Base-by-base conservation (phyloP, 139 green algal species). In the Volvox africanus region DNA sequence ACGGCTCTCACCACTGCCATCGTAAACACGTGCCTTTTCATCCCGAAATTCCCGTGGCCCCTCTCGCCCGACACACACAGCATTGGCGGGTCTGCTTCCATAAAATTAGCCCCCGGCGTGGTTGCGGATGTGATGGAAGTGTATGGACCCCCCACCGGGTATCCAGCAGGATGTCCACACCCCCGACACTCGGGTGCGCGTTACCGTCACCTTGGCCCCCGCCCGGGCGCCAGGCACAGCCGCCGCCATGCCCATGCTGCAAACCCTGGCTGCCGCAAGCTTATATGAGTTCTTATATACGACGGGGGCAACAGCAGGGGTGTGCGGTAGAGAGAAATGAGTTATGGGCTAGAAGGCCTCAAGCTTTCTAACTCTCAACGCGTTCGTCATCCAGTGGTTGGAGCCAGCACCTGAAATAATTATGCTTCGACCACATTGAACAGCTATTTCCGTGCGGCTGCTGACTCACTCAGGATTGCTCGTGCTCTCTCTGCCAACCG, bases 131-230 rank as follows among this genome's bases (percentile, higher is more conserved):
- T 9, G 5, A 9, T 55, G 44, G 44, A 9, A 55, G 44, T 55
- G 44, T 55, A 9, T 55, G 5, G 44, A 14, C 17, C 71, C 83
- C 83, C 83, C 83, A 89, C 62, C 83, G 67, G 24, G 44, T 80
- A 37, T 89, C 83, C 65, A 89, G 65, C 35, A 89, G 83, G 20
- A 89, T 28, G 12, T 33, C 83, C 83, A 89, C 67, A 28, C 80
- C 83, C 2, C 83, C 36, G 0, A 89, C 67, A 6, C 65, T 89
- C 14, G 80, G 83, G 12, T 68, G 67, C 83, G 80, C 83, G 83
- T 68, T 89, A 37, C 83, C 83, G 36, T 89, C 83, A 18, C 67
- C 83, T 28, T 65, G 65, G 65, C 21, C 28, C n/a, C 55, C 28
- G 3, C 33, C 28, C 37, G 61, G 30, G 62, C 19, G 20, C 62